Evolutionary conservation across 2,329 filamentous ascomycete species (phyloP).

Genomic region (Cladosporium colombiae): DNA sequence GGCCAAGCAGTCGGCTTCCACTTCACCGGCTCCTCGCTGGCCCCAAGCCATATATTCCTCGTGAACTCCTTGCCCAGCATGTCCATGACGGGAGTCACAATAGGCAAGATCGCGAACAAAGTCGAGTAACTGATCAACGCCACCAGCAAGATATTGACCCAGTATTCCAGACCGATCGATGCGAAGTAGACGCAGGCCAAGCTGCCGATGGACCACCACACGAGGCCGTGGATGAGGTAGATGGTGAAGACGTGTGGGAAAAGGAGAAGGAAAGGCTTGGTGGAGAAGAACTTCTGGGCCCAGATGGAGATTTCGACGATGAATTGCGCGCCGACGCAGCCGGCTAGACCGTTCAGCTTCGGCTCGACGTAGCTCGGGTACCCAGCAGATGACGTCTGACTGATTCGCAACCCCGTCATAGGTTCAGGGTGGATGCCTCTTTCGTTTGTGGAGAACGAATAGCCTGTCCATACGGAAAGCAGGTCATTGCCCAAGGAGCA

Average conservation of each 20-base stretch:
- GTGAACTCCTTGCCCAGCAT: conserved; percentile 44
- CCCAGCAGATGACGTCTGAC: conserved; percentile 37
- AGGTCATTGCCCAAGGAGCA: conserved; percentile 43
- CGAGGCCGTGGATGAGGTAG: conserved; percentile 50
- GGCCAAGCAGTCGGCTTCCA: conserved; percentile 33
- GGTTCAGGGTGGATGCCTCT: conserved; percentile 47
- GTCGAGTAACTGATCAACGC: conserved; percentile 40
- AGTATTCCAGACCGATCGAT: conserved; percentile 35
- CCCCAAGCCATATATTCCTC: conserved; percentile 39
- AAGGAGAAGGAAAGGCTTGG: conserved; percentile 43
- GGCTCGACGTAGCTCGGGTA: conserved; percentile 49
- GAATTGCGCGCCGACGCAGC: conserved; percentile 38
- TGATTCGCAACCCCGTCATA: conserved; percentile 40
- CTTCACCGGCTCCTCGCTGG: conserved; percentile 39
- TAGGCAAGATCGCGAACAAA: conserved; percentile 38
- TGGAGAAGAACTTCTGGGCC: conserved; percentile 45
- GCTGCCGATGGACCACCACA: conserved; percentile 48
- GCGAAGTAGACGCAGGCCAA: conserved; percentile 42
- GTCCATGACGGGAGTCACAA: conserved; percentile 43
- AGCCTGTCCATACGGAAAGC: conserved; percentile 40
- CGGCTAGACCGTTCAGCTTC: conserved; percentile 47
- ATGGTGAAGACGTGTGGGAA: conserved; percentile 55
- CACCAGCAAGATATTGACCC: conserved; percentile 41
- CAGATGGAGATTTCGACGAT: conserved; percentile 39
- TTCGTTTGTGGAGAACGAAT: conserved; percentile 37